Percentiles rank a stretch among this genome's conserved stretches.
These are phyloP conservation scores for Fusarium sp. DNA, from an alignment of 2,329 filamentous ascomycete genomes.

Conservation along the genomic window DNA sequence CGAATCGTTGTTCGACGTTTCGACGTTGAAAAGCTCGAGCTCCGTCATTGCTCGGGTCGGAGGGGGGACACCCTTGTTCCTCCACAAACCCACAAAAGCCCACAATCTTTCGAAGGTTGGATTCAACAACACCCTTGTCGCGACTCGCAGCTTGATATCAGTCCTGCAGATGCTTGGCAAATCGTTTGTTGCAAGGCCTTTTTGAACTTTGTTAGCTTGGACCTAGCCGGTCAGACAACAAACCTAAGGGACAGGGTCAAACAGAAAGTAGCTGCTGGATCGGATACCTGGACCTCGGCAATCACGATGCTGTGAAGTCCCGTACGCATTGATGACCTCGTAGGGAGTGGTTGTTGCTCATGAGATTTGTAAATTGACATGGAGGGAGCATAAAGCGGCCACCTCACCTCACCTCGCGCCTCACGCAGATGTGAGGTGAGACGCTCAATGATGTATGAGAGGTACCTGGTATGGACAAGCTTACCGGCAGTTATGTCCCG, in stretches of 20 bases:
- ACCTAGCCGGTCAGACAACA: background rate
- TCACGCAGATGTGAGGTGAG: constrained; percentile 10
- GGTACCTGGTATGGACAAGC: constrained; percentile 42
- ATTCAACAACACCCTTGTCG: constrained; percentile 28
- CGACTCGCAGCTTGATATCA: constrained; percentile 31
- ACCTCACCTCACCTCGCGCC: constrained; percentile 7
- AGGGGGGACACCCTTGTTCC: constrained; percentile 36
- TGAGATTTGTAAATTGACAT: constrained; percentile 13
- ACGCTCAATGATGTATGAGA: constrained; percentile 18
- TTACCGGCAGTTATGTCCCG: constrained; percentile 32
- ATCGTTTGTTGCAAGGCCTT: constrained; percentile 19
- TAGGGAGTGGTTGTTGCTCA: constrained; percentile 1
- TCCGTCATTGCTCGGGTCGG: constrained; percentile 39
- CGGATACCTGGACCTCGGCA: constrained; percentile 3
- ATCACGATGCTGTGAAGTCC: constrained; percentile 3
- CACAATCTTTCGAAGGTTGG: constrained; percentile 35
- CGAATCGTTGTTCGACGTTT: constrained; percentile 42
- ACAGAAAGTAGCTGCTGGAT: background rate
- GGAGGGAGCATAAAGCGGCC: constrained; percentile 19
- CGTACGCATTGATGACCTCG: constrained; percentile 5
- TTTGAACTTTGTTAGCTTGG: constrained; percentile 18
- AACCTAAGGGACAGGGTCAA: background rate
- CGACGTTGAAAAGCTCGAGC: constrained; percentile 34
- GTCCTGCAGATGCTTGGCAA: constrained; percentile 35
- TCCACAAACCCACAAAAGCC: constrained; percentile 36